A percentile compares a stretch with the other conserved stretches of the same genome.
These are phyloP conservation scores for Aegilops speltoides DNA, from an alignment of 176 grass and related monocot genomes.

Conservation along the genomic window DNA sequence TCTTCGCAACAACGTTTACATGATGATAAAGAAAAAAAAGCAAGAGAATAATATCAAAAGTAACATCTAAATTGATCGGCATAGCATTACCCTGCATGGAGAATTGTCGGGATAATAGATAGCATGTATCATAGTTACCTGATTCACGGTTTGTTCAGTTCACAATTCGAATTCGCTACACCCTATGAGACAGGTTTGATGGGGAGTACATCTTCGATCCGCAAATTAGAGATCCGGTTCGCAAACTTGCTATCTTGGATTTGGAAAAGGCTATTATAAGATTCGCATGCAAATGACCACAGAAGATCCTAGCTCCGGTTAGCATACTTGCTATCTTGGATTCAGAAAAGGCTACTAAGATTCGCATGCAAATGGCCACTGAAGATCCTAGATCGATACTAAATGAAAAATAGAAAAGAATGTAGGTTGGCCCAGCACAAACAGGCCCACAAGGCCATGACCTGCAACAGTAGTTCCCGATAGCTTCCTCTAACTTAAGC, in stretches of 20 bases:
- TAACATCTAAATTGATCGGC: conserved; percentile 5
- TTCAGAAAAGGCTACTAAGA: background rate
- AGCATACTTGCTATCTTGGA: background rate
- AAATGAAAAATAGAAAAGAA: background rate
- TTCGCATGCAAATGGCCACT: background rate
- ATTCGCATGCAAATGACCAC: background rate
- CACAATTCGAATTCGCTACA: background rate
- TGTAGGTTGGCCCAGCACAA: background rate
- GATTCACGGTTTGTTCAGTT: background rate
- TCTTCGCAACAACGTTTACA: background rate
- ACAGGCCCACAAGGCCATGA: background rate
- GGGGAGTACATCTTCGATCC: background rate
- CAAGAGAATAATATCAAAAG: background rate
- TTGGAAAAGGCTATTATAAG: background rate
- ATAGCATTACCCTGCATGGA: background rate
- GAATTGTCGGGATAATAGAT: background rate
- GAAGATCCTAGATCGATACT: background rate
- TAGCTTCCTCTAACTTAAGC: background rate
- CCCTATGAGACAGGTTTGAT: background rate
- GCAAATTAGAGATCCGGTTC: background rate
- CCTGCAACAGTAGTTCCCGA: background rate
- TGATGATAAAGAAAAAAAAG: background rate
- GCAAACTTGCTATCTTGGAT: background rate
- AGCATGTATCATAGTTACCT: background rate
- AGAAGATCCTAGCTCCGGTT: background rate